Percentiles rank a stretch among this genome's conserved stretches.
These are phyloP conservation scores for Phytophthora lateralis DNA, from an alignment of 352 stramenopile genomes.

Conservation along the genomic window DNA sequence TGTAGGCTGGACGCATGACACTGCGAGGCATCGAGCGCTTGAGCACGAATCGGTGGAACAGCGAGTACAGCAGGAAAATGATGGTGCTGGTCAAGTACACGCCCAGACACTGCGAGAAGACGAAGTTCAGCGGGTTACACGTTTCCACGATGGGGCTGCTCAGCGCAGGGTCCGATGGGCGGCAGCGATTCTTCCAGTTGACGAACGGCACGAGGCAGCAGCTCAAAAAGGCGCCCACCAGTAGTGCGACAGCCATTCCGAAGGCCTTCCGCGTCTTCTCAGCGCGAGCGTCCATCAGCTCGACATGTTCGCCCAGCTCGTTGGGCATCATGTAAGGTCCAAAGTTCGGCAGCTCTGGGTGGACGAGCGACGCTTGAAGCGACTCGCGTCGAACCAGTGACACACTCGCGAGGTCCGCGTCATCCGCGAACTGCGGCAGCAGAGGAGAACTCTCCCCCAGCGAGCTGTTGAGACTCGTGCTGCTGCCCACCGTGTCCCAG, in stretches of 20 bases:
- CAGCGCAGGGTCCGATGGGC: conserved; percentile 32
- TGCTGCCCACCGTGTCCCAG: conserved; percentile 20
- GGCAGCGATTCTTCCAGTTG: conserved; percentile 73
- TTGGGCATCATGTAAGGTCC: conserved; percentile 79
- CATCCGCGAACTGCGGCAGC: conserved; percentile 33
- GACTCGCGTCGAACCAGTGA: conserved; percentile 43
- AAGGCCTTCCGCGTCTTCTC: conserved; percentile 68
- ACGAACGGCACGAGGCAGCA: conserved; percentile 81
- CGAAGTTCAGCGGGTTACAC: conserved; percentile 83
- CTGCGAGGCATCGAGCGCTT: conserved; percentile 79
- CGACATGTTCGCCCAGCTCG: conserved; percentile 63
- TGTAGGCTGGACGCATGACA: conserved; percentile 80
- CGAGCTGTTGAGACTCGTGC: conserved; percentile 27
- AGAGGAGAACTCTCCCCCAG: conserved; percentile 46
- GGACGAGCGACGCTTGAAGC: conserved; percentile 60
- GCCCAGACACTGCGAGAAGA: conserved; percentile 85
- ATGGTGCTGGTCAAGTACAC: conserved; percentile 82
- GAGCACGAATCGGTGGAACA: conserved; percentile 78
- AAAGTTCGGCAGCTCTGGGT: conserved; percentile 84
- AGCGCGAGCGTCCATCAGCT: conserved; percentile 47
- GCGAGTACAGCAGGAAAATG: conserved; percentile 77
- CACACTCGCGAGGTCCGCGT: conserved; percentile 18
- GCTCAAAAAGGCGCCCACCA: conserved; percentile 74
- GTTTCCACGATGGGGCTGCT: conserved; percentile 49
- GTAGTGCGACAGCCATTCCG: conserved; percentile 63